These are phyloP conservation scores for Endotrypanum monterogeii DNA, from an alignment of 208 protist genomes.

Conservation along the genomic window DNA sequence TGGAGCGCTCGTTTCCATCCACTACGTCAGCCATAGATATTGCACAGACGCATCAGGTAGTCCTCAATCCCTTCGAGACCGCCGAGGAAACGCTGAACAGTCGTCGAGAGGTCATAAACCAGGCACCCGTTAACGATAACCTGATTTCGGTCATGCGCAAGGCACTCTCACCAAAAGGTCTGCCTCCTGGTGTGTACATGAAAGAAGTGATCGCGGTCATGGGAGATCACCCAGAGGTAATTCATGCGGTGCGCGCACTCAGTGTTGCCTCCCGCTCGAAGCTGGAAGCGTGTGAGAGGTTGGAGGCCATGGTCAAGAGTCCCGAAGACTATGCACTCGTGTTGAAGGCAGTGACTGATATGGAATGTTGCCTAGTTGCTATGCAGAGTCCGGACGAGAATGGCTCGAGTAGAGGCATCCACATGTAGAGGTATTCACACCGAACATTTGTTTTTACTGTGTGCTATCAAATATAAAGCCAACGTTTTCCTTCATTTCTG, in stretches of 20 bases:
- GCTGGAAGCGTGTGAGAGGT: slow-evolving; percentile 60
- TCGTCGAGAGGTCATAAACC: slow-evolving; percentile 54
- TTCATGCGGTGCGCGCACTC: slow-evolving; percentile 50
- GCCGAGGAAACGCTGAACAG: slow-evolving; percentile 64
- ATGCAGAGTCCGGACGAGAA: slow-evolving; percentile 43
- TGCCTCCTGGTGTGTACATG: slow-evolving; percentile 79
- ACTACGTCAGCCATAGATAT: slow-evolving; percentile 82
- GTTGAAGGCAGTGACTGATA: slow-evolving; percentile 87
- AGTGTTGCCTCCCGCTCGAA: slow-evolving; percentile 44
- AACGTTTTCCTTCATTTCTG: no score
- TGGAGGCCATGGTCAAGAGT: slow-evolving; percentile 47
- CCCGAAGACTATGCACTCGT: slow-evolving; percentile 86
- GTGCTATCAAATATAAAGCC: no score
- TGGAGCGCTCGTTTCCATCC: slow-evolving; percentile 82
- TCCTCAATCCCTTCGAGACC: slow-evolving; percentile 77
- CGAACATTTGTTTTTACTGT: no score
- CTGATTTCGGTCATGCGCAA: slow-evolving; percentile 59
- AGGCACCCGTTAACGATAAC: slow-evolving; percentile 44
- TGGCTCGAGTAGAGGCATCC: slow-evolving; percentile 9
- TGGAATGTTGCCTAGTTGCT: slow-evolving; percentile 83
- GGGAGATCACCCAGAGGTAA: slow-evolving; percentile 53
- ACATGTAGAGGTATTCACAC: background rate
- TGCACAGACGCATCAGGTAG: slow-evolving; percentile 37
- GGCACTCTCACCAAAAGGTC: slow-evolving; percentile 66
- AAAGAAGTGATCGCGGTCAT: slow-evolving; percentile 82